Evolutionary conservation across 495 filamentous ascomycete species (phyloP).

Genomic region (Aspergillus taichungensis): DNA sequence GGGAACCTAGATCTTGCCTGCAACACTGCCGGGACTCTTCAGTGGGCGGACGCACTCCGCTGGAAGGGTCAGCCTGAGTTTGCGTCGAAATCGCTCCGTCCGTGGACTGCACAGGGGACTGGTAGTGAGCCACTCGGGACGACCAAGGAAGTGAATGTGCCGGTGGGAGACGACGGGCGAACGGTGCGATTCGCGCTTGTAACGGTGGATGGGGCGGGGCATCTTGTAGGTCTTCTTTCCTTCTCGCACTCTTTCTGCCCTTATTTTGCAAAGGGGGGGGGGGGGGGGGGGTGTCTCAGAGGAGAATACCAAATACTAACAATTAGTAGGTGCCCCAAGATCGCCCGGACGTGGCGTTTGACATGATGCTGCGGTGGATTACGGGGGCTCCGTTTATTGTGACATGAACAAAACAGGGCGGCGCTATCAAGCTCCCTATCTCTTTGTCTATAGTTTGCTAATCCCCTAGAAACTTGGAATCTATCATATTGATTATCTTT

Average conservation of each 20-base stretch:
- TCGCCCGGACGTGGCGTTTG: constrained; percentile 26
- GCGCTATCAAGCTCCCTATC: too few species aligned
- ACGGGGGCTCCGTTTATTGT: constrained; percentile 13
- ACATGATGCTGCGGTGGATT: constrained; percentile 29
- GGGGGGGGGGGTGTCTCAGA: background rate
- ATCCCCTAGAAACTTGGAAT: too few species aligned
- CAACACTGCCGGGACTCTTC: constrained; percentile 35
- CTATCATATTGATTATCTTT: too few species aligned
- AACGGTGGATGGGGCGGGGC: constrained; percentile 18
- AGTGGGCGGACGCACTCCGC: constrained; percentile 28
- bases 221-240: constrained; percentile 14
- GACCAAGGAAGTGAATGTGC: constrained; percentile 15
- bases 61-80: constrained; percentile 41
- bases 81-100: constrained; percentile 21
- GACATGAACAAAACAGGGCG: background rate
- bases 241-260: too few species aligned
- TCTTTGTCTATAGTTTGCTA: too few species aligned
- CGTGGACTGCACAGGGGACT: constrained; percentile 23
- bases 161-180: background rate
- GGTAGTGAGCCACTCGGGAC: constrained; percentile 12
- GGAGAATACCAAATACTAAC: constrained; percentile 2
- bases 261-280: too few species aligned
- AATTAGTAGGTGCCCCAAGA: constrained; percentile 25
- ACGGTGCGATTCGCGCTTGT: constrained; percentile 20
- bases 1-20: constrained; percentile 39